These are phyloP conservation scores for Solanum tarijense DNA, from an alignment of 257 asterid species.

Conservation along the genomic window DNA sequence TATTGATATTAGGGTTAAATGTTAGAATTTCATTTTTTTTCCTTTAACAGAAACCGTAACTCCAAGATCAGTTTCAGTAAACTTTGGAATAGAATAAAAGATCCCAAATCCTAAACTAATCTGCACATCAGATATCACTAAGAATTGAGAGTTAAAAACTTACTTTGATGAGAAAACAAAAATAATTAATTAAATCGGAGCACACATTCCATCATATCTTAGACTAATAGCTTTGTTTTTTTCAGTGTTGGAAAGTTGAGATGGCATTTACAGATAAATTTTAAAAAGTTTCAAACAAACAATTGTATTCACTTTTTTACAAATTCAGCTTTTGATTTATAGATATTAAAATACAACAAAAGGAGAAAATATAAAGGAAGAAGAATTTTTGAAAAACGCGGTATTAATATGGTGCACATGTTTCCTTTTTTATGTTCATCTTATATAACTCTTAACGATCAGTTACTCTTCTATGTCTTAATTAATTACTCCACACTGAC, in stretches of 20 bases:
- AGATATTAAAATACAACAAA: not conserved
- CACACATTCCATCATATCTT: not conserved
- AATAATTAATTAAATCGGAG: not conserved
- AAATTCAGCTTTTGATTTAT: not conserved
- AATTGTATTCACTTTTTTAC: not conserved
- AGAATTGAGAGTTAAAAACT: not conserved
- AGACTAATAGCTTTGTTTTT: not conserved
- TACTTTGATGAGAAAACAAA: not conserved
- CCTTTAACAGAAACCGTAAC: not conserved
- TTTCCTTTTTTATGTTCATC: not conserved
- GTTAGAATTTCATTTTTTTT: not conserved
- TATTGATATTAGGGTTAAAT: not conserved
- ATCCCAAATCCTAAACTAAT: not conserved
- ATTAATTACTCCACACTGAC: not conserved
- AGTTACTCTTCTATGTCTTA: not conserved
- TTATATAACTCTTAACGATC: not conserved
- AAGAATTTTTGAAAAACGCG: not conserved
- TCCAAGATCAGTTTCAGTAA: not conserved
- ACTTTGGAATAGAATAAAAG: not conserved
- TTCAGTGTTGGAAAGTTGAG: not conserved
- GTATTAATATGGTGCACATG: not conserved
- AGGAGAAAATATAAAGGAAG: not conserved
- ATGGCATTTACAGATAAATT: not conserved
- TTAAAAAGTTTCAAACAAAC: not conserved
- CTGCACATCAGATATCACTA: not conserved